phyloP scores from a whole-genome alignment of 306 rosid species.

The Rosa rugosa region DNA sequence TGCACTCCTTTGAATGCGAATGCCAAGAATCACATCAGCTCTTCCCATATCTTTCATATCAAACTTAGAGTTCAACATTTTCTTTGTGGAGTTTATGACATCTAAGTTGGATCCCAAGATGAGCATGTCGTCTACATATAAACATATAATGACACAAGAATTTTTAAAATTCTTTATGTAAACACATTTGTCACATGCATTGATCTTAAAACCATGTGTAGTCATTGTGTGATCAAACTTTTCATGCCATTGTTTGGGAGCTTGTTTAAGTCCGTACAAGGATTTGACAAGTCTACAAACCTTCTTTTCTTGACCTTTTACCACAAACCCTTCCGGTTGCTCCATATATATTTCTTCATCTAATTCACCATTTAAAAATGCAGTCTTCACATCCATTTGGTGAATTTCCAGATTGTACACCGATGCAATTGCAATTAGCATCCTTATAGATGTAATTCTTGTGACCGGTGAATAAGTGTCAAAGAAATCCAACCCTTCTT shows the following conservation, averaged over 20 bases:
- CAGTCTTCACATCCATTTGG: too few relatives aligned
- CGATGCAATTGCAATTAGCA: too few relatives aligned
- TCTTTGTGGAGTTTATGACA: not conserved
- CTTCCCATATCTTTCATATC: not conserved
- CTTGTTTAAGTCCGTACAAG: not conserved
- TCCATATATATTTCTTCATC: not conserved
- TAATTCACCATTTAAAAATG: too few relatives aligned
- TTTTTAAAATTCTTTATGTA: not conserved
- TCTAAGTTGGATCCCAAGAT: not conserved
- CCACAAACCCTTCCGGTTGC: not conserved
- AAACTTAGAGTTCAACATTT: not conserved
- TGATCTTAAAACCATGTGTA: not conserved
- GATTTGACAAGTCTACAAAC: not conserved
- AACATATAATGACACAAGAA: not conserved
- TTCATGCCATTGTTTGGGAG: not conserved
- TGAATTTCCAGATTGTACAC: too few relatives aligned
- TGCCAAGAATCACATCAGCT: not conserved
- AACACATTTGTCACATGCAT: not conserved
- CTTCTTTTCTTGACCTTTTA: not conserved
- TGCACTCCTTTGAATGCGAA: not conserved
- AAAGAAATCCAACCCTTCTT: too few relatives aligned
- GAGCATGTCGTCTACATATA: constrained; percentile 1
- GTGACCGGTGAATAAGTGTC: too few relatives aligned
- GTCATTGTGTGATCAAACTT: not conserved
- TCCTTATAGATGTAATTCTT: too few relatives aligned